Evolutionary conservation across 2,329 filamentous ascomycete genomes (phyloP).

Genomic region (Pseudogymnoascus sp.): DNA sequence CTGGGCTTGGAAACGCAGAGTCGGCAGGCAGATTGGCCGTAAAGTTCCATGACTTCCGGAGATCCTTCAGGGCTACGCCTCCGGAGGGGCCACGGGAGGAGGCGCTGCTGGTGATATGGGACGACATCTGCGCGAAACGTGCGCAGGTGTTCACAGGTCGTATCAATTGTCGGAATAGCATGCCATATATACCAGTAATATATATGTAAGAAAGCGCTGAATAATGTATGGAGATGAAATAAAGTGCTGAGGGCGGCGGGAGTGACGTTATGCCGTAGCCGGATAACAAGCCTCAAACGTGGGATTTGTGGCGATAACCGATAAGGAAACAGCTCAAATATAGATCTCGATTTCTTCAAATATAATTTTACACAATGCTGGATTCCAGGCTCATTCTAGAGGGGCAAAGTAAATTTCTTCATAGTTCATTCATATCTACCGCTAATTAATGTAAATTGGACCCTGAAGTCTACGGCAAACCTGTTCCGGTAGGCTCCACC

Average conservation of each 20-base stretch:
- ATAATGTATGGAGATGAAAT: background rate
- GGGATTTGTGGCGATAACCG: background rate
- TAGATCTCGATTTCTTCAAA: background rate
- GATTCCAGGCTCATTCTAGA: background rate
- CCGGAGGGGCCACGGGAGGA: conserved; percentile 18
- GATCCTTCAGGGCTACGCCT: conserved; percentile 39
- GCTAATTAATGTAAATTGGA: background rate
- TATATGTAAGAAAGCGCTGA: background rate
- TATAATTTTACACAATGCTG: background rate
- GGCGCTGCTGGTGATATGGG: conserved; percentile 32
- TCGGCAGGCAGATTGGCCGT: conserved; percentile 69
- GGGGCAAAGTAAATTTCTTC: background rate
- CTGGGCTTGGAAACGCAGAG: conserved; percentile 69
- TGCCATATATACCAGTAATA: conserved; percentile 14
- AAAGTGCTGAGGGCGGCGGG: background rate
- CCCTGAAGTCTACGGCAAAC: background rate
- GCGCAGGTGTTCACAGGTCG: conserved; percentile 26
- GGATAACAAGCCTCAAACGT: background rate
- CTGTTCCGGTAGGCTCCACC: background rate
- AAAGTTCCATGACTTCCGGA: conserved; percentile 61
- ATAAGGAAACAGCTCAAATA: background rate
- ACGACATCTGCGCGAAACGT: conserved; percentile 40
- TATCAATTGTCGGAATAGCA: conserved; percentile 25
- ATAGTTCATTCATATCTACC: background rate
- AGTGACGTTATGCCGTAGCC: conserved; percentile 1